Conservation (phyloP, 352 stramenopile genomes). For the Globisporangium alternatum region DNA sequence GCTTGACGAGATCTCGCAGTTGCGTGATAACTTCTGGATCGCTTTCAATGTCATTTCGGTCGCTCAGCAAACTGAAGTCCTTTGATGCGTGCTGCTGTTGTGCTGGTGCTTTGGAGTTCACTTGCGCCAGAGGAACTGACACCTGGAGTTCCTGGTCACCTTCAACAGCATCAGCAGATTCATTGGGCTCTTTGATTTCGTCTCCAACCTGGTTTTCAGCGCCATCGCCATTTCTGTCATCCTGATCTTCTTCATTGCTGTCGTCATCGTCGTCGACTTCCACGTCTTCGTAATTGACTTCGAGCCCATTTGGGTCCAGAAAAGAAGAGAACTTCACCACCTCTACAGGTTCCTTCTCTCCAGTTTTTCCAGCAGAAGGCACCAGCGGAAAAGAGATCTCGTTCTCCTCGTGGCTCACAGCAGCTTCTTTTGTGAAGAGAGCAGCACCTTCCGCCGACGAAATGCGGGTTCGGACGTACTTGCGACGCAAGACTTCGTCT, state of each 20-base stretch:
- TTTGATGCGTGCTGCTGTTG: neutral
- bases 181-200: neutral
- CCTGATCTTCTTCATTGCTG: constrained; percentile 1
- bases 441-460: neutral
- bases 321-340: constrained; percentile 15
- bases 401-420: neutral
- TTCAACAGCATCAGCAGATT: neutral
- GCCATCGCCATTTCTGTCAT: too few species aligned
- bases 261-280: constrained; percentile 23
- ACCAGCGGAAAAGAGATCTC: neutral
- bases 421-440: neutral
- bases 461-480: neutral
- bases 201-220: neutral
- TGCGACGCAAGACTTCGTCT: constrained; percentile 24
- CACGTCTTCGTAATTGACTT: constrained; percentile 28
- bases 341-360: neutral
- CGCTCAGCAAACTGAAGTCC: neutral
- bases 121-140: neutral
- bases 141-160: neutral
- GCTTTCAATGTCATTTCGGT: constrained; percentile 19
- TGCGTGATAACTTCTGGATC: constrained; percentile 52
- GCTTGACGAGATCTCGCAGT: constrained; percentile 40
- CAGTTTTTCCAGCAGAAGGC: neutral
- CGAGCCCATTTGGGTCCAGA: constrained; percentile 21
- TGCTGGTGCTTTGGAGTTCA: neutral